Evolutionary conservation across 2,329 filamentous ascomycete species (phyloP), one percentile per base, ranked within the genome.

Genomic region (Neofusicoccum umdonicola): DNA sequence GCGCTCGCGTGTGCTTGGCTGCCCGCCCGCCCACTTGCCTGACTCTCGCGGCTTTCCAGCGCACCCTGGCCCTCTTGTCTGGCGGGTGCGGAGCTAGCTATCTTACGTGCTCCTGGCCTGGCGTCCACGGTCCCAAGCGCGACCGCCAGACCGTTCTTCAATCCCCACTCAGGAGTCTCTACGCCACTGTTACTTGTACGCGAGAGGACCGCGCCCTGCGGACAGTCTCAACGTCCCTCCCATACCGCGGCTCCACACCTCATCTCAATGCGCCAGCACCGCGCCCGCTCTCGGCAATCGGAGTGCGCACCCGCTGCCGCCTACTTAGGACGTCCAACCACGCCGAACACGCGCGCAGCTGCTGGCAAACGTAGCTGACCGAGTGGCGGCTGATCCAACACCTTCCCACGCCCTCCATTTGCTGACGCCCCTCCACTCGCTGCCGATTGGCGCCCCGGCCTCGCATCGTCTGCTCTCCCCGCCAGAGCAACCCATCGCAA

Each of bases 221-320:
- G 42, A 39, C 41, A 45, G 41, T 60, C 61, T 63, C 39, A 56
- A 63, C 39, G 41, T 63, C 51, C 51, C 17, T 56, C 62, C 62
- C 62, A 47, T 34, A 57, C 41, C 31, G 37, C 63, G 63, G 47
- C 63, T 65, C 63, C 63, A 65, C 63, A 51, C 63, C 54, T 65
- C 63, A 65, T 65, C 63, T 65, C 63, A 65, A 65, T 65, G 63
- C 63, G 63, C 63, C 41, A 52, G 52, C 42, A 60, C 56, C 63
- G 63, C 63, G 45, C 45, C 54, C 63, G 44, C 17, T 65, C 63
- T 65, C 63, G 63, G 54, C 27, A 52, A 58, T 65, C 63, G 63
- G 54, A 60, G 34, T 60, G 54, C 63, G 54, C 52, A 60, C 63
- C 63, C 54, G 63, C 56, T 48, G 56, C 63, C 44, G 44, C 54